These are phyloP conservation scores for Jasminum sambac DNA, from an alignment of 257 asterid genomes.

Conservation along the genomic window DNA sequence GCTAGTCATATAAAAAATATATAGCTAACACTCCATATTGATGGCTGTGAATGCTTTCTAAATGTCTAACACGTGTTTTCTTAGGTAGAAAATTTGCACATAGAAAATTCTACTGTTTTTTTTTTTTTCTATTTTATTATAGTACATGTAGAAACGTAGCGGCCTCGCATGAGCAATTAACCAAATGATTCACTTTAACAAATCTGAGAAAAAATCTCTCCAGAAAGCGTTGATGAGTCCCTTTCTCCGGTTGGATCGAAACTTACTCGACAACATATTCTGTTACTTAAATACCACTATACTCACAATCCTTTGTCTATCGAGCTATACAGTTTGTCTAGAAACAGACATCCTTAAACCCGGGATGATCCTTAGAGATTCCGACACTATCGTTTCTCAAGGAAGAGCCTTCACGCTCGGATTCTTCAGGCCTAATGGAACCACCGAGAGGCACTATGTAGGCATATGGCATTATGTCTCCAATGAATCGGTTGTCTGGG, in stretches of 20 bases:
- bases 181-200: not conserved
- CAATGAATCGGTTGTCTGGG: conserved; percentile 30
- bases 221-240: not conserved
- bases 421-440: not conserved
- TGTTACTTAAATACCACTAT: not conserved
- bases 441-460: not conserved
- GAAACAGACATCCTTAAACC: not conserved
- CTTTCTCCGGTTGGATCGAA: not conserved
- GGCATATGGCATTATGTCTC: conserved; percentile 1
- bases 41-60: too few relatives aligned
- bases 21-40: too few relatives aligned
- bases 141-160: too few relatives aligned
- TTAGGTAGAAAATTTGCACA: too few relatives aligned
- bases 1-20: too few relatives aligned
- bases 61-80: too few relatives aligned
- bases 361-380: not conserved
- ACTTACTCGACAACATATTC: not conserved
- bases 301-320: not conserved
- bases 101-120: too few relatives aligned
- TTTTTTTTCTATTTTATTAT: too few relatives aligned
- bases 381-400: not conserved
- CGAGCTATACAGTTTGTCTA: not conserved
- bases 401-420: not conserved
- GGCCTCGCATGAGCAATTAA: too few relatives aligned
- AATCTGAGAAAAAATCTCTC: not conserved